Evolutionary conservation across 495 filamentous ascomycete species (phyloP).

Genomic region (Penicillium atrosanguineum): DNA sequence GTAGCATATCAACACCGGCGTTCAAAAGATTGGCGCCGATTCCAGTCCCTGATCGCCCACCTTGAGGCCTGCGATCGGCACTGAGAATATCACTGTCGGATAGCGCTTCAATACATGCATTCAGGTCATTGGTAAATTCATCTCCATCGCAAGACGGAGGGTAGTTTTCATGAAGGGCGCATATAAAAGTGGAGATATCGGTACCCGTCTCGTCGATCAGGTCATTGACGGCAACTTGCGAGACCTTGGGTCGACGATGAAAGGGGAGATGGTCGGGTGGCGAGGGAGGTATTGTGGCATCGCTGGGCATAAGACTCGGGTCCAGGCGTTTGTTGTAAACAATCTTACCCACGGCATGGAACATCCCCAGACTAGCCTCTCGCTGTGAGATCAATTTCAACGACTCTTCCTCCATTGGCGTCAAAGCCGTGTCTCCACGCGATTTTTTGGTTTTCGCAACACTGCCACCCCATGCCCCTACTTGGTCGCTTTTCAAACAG

Average conservation of each 20-base stretch:
- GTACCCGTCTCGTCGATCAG: conserved; percentile 88
- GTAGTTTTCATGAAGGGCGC: conserved; percentile 95
- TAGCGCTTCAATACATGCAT: conserved; percentile 76
- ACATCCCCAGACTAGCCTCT: conserved; percentile 84
- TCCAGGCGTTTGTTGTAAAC: conserved; percentile 85
- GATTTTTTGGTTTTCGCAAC: conserved; percentile 59
- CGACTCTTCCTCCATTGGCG: conserved; percentile 68
- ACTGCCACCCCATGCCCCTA: conserved; percentile 64
- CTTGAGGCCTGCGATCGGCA: conserved; percentile 33
- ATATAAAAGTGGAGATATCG: conserved; percentile 82
- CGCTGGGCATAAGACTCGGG: conserved; percentile 16
- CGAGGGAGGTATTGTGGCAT: conserved; percentile 31
- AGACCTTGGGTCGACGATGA: conserved; percentile 58
- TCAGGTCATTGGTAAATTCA: conserved; percentile 59
- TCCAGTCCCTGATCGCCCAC: conserved; percentile 27
- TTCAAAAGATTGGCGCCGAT: conserved; percentile 42
- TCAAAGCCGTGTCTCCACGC: conserved; percentile 53
- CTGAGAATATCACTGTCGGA: conserved; percentile 84
- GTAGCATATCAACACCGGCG: conserved; percentile 65
- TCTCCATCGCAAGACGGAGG: conserved; percentile 71
- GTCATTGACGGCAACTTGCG: conserved; percentile 68
- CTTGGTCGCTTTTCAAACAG: conserved; percentile 68
- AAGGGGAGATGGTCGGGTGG: conserved; percentile 65
- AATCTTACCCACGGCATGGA: conserved; percentile 94
- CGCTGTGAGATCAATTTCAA: conserved; percentile 75